These are phyloP conservation scores for Pestalotiopsis fici DNA, from an alignment of 2,329 filamentous ascomycete species.

Conservation along the genomic window DNA sequence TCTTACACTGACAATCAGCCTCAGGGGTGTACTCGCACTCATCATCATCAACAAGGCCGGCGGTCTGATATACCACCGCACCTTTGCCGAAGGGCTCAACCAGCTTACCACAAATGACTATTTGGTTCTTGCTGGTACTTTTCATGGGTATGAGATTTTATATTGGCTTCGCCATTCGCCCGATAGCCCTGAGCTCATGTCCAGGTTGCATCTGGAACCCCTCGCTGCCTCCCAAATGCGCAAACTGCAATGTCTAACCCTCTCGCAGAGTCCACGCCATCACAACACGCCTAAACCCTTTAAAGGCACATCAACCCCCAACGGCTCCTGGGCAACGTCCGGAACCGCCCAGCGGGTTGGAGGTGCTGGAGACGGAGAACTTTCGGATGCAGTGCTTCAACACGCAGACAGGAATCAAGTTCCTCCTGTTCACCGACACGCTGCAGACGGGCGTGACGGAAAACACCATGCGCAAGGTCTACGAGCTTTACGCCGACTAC, in stretches of 20 bases:
- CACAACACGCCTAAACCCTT: conserved; percentile 62
- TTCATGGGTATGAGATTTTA: conserved; percentile 73
- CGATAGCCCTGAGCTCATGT: not conserved
- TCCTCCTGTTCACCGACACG: conserved; percentile 89
- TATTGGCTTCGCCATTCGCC: not conserved
- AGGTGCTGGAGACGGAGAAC: conserved; percentile 90
- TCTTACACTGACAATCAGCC: conserved; percentile 2
- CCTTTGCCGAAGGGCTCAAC: conserved; percentile 84
- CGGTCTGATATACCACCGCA: conserved; percentile 92
- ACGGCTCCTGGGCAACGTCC: conserved; percentile 47
- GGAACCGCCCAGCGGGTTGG: conserved; percentile 74
- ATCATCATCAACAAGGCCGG: conserved; percentile 99
- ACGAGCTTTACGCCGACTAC: conserved; percentile 94
- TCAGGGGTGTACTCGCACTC: conserved; percentile 90
- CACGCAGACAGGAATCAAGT: conserved; percentile 92
- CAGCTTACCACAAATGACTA: conserved; percentile 95
- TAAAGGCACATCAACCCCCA: conserved; percentile 36
- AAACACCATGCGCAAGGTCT: conserved; percentile 78
- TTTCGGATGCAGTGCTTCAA: conserved; percentile 97
- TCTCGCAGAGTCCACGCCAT: conserved; percentile 65
- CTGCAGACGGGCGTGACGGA: conserved; percentile 82
- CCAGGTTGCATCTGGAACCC: not conserved
- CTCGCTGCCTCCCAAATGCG: not conserved
- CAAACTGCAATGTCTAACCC: conserved; percentile 9
- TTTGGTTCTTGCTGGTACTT: conserved; percentile 93